These are phyloP conservation scores for Mycena maculata DNA, from an alignment of 768 basidiomycete species.

Conservation along the genomic window DNA sequence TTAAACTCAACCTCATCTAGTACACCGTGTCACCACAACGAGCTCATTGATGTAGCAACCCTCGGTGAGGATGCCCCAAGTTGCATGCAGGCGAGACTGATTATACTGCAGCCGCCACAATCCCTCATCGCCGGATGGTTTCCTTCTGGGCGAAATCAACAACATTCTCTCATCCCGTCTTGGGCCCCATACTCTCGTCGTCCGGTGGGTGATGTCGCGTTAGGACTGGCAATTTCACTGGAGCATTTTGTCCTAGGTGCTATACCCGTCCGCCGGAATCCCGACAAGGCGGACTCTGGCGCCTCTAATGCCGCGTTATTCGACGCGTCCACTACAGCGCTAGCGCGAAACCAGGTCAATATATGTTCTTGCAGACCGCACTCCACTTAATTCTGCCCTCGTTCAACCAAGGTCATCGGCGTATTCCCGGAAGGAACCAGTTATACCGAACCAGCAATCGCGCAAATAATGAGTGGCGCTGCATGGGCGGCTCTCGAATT, in stretches of 20 bases:
- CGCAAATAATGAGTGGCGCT: conserved; percentile 69
- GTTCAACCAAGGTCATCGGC: conserved; percentile 61
- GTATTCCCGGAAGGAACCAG: conserved; percentile 77
- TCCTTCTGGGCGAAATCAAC: conserved; percentile 80
- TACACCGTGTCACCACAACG: conserved; percentile 74
- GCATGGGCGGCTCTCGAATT: conserved; percentile 82
- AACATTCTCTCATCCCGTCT: conserved; percentile 70
- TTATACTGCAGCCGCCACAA: conserved; percentile 56
- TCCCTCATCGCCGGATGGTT: conserved; percentile 68
- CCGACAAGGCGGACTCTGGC: conserved; percentile 49
- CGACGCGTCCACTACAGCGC: conserved; percentile 26
- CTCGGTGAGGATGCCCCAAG: conserved; percentile 46
- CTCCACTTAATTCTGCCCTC: background rate
- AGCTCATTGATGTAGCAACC: conserved; percentile 69
- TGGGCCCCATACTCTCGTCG: conserved; percentile 63
- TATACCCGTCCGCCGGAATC: conserved; percentile 77
- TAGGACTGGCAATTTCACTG: background rate
- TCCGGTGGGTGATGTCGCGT: conserved; percentile 47
- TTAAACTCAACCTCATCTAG: conserved; percentile 42
- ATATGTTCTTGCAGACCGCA: background rate
- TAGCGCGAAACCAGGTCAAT: conserved; percentile 42
- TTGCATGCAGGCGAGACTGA: background rate
- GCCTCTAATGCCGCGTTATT: conserved; percentile 30
- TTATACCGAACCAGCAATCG: conserved; percentile 59
- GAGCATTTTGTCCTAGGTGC: conserved; percentile 49